Base-by-base conservation (phyloP, 1,284 basidiomycete genomes). In the Coniferiporia weirii region DNA sequence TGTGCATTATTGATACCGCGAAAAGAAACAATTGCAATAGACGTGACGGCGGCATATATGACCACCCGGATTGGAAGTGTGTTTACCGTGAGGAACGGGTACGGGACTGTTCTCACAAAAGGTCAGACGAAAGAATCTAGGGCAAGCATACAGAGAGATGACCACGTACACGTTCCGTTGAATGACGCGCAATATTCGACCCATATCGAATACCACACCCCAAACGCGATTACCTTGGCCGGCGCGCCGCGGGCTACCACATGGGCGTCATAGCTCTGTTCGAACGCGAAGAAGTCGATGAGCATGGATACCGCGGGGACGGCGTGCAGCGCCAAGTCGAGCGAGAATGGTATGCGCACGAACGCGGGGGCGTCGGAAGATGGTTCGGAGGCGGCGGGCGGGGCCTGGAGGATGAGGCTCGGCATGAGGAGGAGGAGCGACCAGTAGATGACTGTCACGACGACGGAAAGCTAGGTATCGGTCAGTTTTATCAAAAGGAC, bases 361-460 rank as follows among this genome's bases (percentile, higher is more conserved):
- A 79, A 65, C 3, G 68, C 64, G 1, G 76, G 71, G 1, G 71
- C 67, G 6, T 38, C 36, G 38, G 74, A 74, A 0, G 79, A 72
- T 0, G 79, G 72, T 27, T 73, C 72, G 6, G 67, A 4, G 66
- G 64, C 19, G 63, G 66, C 32, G 60, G 64, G 66, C 59, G 64
- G 61, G 66, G 66, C 63, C 12, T 57, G 71, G 0, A 87, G 59
- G 57, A 90, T 84, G 22, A 87, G 73, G 12, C 71, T 59, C 0
- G 88, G 85, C 51, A 76, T 70, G 51, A 79, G 66, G 12, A 80
- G 55, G 17, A 87, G 61, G 15, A 91, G 74, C 1, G 78, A 70
- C 88, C 87, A 90, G 72, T 93, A 93, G 58, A 93, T 84, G 34
- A 75, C 71, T 2, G 88, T 81, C 52, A 93, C 80, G 61, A 89